Base-by-base conservation (phyloP, 2,329 filamentous ascomycete species). In the Arthrinium puccinioides region DNA sequence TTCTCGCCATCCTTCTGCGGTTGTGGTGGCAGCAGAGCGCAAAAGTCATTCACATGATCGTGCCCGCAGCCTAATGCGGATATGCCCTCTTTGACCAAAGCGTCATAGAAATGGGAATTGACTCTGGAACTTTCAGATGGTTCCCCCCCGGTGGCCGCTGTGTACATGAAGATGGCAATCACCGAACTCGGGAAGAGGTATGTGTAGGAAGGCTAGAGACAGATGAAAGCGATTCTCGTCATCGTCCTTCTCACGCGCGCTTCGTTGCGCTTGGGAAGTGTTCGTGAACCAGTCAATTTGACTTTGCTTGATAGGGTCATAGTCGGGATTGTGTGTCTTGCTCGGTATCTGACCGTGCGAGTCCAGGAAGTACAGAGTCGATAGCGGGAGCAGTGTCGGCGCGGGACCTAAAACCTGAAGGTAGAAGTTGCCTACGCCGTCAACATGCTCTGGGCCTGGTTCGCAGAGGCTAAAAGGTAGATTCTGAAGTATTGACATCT, bases 21-120 rank as follows among this genome's bases (percentile, higher is more conserved):
- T 39, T 49, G 19, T 48, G 46, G 51, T 48, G 46, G 53, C 38
- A 54, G 45, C 36, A 52, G 41, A 49, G 42, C 55, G 36, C 53
- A 57, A 44, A 57, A 57, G 37, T 58, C 55, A 40, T 58, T 57
- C 16, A 53, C 51, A 32, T 56, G 52, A 39, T 58, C 54, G 40
- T 58, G 53, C n/a, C 51, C 53, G 37, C 50, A 56, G 28, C 54
- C 51, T 34, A 58, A 21, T 41, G 53, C 54, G 25, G 41, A 31
- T 37, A 56, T 36, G 13, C 47, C 52, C 43, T 42, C 53, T 45
- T 48, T 42, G 18, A 42, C 48, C 33, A 58, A 45, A 38, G 52
- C 50, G 35, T 55, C 44, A 38, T 58, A 57, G 39, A 57, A 52
- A 37, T 55, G 46, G 2, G 54, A 52, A 39, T 58, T 56, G 37